Base-by-base conservation (phyloP, 1,284 basidiomycete genomes). In the Apiotrichum veenhuisii region DNA sequence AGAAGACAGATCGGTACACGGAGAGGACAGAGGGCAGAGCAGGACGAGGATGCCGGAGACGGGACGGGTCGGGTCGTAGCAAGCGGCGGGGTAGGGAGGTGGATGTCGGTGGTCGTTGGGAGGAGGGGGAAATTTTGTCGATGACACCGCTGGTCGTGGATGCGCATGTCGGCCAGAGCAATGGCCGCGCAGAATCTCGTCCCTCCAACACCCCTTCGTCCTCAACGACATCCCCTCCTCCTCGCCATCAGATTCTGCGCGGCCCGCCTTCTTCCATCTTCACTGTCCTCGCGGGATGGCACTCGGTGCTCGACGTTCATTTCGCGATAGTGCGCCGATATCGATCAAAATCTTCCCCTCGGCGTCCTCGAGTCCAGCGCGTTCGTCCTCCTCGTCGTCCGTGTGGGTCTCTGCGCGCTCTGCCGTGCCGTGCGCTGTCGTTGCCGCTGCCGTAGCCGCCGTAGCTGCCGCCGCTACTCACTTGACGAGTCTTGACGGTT, bases 401-500 rank as follows among this genome's bases (percentile, higher is more conserved):
- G 15, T 44, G 54, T n/a, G n/a, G n/a, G n/a, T n/a, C n/a, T n/a
- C n/a, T n/a, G 17, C 44, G 27, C 33, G 15, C 12, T 34, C n/a
- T 36, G 30, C 25, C 45, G 45, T 46, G 27, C 11, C 37, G 49
- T 43, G 27, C 15, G 1, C 7, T 34, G 18, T 12, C 46, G 45
- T 44, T 27, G 48, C 42, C 36, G 47, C 36, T 30, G 52, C 23
- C 43, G 52, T 18, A 33, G 46, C 41, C 37, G 46, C 15, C 23
- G 44, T n/a, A n/a, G 23, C n/a, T 27, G 46, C n/a, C 45, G 30
- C 40, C 42, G 26, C 38, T 38, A 58, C 57, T 58, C 57, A 58
- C 57, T 58, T 58, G 47, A 46, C 51, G 51, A 41, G 38, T 50
- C 57, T 58, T 58, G 57, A 58, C 47, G 56, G 56, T 50, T 58